Evolutionary conservation across 306 rosid genomes (phyloP).

Genomic region (cucumber (Cucumis sativus)): DNA sequence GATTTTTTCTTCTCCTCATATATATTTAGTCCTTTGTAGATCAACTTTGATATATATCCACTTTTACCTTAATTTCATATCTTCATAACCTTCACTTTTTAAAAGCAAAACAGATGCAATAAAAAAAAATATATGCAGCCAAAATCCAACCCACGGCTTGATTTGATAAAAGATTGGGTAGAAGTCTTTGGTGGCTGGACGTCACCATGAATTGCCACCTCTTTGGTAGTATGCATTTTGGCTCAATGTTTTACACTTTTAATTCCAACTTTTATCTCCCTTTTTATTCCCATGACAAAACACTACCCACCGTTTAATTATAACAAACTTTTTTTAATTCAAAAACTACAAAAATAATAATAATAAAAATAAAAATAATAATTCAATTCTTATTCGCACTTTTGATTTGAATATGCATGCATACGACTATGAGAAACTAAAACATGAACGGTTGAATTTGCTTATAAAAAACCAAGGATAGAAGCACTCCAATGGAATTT

Average conservation of each 20-base stretch:
- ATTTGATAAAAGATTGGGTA: neutral
- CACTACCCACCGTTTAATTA: neutral
- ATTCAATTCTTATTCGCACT: too few species aligned
- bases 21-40: neutral
- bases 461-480: too few species aligned
- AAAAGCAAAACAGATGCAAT: neutral
- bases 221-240: neutral
- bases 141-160: neutral
- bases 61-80: neutral
- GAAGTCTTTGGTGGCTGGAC: neutral
- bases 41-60: neutral
- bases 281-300: neutral
- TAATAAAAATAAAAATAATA: too few species aligned
- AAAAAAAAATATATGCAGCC: neutral
- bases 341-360: too few species aligned
- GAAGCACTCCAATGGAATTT: too few species aligned
- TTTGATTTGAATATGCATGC: too few species aligned
- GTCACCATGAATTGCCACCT: neutral
- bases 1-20: too few species aligned
- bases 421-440: too few species aligned
- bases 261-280: neutral
- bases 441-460: too few species aligned
- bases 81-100: neutral
- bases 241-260: neutral
- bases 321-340: neutral